phyloP scores from a whole-genome alignment of 208 protist species.

The Crithidia expoeki region DNA sequence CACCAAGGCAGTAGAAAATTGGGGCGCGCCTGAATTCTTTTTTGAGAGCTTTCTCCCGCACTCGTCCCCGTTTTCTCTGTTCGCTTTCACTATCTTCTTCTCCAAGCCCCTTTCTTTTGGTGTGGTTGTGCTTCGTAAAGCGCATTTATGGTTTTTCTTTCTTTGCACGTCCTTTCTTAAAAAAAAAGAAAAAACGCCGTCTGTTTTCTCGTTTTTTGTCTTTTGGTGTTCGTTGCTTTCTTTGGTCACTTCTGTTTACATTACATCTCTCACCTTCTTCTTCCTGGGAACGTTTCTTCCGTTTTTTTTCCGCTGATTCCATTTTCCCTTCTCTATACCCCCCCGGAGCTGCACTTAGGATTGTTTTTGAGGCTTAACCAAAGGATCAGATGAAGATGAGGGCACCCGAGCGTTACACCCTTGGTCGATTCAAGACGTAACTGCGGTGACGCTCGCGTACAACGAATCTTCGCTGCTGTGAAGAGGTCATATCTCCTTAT shows the following conservation, averaged over 20 bases:
- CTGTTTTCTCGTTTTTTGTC: conserved; percentile 12
- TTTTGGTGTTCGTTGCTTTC: conserved; percentile 1
- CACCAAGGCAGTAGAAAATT: background rate
- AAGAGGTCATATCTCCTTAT: background rate
- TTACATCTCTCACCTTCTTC: background rate
- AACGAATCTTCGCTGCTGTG: background rate
- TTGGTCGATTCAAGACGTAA: background rate
- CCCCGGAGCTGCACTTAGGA: background rate
- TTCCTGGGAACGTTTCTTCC: background rate
- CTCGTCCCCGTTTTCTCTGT: background rate
- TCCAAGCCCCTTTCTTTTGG: background rate
- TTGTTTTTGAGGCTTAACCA: background rate
- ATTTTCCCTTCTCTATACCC: conserved; percentile 4
- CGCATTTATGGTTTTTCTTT: conserved; percentile 10
- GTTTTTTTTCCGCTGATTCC: conserved; percentile 7
- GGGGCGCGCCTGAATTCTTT: background rate
- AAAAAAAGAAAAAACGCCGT: too few species aligned
- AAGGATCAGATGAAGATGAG: conserved; percentile 3
- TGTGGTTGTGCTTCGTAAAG: background rate
- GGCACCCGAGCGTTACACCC: background rate
- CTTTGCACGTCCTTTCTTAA: conserved; percentile 3
- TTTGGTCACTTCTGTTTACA: conserved; percentile 4
- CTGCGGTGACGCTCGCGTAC: background rate
- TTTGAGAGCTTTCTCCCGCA: background rate
- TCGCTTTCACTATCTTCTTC: conserved; percentile 3